Percentiles rank a stretch among this genome's conserved stretches.
These are phyloP conservation scores for Calycina marina DNA, from an alignment of 2,329 filamentous ascomycete species.

Conservation along the genomic window DNA sequence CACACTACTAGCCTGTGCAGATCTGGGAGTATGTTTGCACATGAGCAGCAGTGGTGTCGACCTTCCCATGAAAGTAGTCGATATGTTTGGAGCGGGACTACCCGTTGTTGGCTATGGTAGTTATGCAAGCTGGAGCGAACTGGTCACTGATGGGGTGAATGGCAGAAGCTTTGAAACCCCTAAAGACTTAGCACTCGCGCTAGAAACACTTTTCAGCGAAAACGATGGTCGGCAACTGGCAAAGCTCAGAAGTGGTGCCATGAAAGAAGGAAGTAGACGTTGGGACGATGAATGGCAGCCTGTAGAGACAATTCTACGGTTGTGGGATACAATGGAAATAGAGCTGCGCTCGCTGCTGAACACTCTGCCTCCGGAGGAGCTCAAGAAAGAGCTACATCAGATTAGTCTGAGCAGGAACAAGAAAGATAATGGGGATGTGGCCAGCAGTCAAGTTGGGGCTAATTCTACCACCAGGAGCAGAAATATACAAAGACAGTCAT, in stretches of 20 bases:
- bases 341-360: neutral
- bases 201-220: conserved; percentile 49
- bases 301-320: conserved; percentile 55
- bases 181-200: conserved; percentile 44
- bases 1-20: conserved; percentile 65
- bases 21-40: conserved; percentile 82
- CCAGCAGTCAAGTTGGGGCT: too few relatives aligned
- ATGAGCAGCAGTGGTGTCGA: conserved; percentile 91
- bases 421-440: too few relatives aligned
- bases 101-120: conserved; percentile 76
- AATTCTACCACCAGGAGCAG: too few relatives aligned
- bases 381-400: too few relatives aligned
- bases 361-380: too few relatives aligned
- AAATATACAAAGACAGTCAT: too few relatives aligned
- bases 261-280: conserved; percentile 56
- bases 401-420: too few relatives aligned
- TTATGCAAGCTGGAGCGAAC: conserved; percentile 79
- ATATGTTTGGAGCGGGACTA: conserved; percentile 93
- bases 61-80: conserved; percentile 96
- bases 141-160: conserved; percentile 79
- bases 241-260: conserved; percentile 51
- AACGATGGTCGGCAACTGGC: conserved; percentile 37
- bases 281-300: conserved; percentile 98
- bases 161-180: conserved; percentile 71
- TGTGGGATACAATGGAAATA: conserved; percentile 8